Conservation (phyloP, 202 grass and related monocot species). For the Carex arenaria region DNA sequence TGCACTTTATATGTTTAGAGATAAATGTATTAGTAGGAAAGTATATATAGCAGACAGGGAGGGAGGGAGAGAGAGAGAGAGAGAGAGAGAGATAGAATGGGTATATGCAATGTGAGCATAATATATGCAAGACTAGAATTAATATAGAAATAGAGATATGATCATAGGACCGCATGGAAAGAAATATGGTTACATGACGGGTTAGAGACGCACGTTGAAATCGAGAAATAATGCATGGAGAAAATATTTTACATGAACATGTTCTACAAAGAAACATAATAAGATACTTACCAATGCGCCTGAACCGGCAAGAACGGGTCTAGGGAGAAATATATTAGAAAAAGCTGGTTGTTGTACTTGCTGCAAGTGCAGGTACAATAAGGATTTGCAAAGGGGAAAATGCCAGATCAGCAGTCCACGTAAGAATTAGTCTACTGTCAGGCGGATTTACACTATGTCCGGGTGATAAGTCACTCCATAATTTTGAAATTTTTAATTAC, state of each 20-base stretch:
- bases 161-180: background rate
- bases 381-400: background rate
- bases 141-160: background rate
- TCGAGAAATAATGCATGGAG: background rate
- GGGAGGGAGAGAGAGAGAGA: no score
- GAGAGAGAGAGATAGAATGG: background rate
- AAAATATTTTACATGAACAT: background rate
- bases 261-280: background rate
- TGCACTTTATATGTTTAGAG: background rate
- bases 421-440: slow-evolving; percentile 6
- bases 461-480: no score
- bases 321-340: background rate
- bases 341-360: background rate
- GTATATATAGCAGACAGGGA: background rate
- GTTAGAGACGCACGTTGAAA: background rate
- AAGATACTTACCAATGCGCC: no score
- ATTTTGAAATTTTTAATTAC: no score
- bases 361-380: no score
- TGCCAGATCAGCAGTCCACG: slow-evolving; percentile 13
- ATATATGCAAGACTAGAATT: background rate
- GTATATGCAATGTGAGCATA: background rate
- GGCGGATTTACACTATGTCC: no score
- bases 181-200: background rate
- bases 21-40: background rate
- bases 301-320: background rate